phyloP scores from a whole-genome alignment of 2,329 filamentous ascomycete genomes.

The Aspergillus transmontanensis region DNA sequence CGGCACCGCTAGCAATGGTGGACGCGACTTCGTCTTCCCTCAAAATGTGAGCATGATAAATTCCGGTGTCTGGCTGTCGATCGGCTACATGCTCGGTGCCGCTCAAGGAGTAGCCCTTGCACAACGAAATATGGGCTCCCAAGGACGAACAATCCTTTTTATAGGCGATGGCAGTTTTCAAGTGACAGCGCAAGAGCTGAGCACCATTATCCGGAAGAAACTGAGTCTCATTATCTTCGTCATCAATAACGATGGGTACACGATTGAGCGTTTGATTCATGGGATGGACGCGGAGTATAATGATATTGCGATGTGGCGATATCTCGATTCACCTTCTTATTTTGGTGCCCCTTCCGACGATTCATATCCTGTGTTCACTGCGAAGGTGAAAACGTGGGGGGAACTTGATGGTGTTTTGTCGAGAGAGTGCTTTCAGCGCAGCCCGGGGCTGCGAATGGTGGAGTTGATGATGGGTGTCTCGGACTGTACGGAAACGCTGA shows the following conservation, averaged over 20 bases:
- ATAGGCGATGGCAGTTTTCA: slow-evolving; percentile 68
- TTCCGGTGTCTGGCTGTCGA: slow-evolving; percentile 61
- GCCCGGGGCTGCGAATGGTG: neutral
- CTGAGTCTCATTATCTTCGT: slow-evolving; percentile 36
- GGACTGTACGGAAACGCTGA: neutral
- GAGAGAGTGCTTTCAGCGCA: neutral
- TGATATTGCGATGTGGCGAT: slow-evolving; percentile 36
- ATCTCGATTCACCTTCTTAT: neutral
- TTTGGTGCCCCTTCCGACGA: neutral
- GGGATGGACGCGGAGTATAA: slow-evolving; percentile 20
- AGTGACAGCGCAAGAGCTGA: slow-evolving; percentile 67
- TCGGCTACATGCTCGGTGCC: slow-evolving; percentile 63
- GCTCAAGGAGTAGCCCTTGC: slow-evolving; percentile 60
- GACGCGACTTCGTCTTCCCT: slow-evolving; percentile 55
- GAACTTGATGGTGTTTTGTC: neutral
- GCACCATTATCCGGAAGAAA: slow-evolving; percentile 61
- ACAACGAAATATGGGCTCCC: slow-evolving; percentile 29
- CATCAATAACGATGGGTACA: slow-evolving; percentile 15
- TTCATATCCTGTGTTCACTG: neutral
- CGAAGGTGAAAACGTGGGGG: neutral
- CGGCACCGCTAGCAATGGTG: slow-evolving; percentile 59
- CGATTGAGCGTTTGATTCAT: slow-evolving; percentile 13
- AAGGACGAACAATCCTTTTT: slow-evolving; percentile 55
- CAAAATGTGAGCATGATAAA: slow-evolving; percentile 51
- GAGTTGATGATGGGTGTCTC: neutral